Percentiles rank a stretch among this genome's conserved stretches.
Conservation (phyloP, 2,329 filamentous ascomycete species). For the Pseudocercospora eumusae region DNA sequence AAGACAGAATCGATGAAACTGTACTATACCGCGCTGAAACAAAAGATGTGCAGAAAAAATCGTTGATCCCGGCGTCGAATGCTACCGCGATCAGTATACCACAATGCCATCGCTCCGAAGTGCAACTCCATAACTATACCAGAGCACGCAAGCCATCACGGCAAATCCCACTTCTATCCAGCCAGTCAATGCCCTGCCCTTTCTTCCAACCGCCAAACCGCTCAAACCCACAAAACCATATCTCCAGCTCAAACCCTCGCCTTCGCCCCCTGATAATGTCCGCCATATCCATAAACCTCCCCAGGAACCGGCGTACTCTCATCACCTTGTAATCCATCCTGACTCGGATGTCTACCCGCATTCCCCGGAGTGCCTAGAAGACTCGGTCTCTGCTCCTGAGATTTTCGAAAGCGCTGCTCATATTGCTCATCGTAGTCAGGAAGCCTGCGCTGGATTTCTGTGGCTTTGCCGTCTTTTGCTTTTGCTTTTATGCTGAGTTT, state of each 20-base stretch:
- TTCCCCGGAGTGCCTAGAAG: not conserved
- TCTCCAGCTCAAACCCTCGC: not conserved
- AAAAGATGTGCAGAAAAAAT: not conserved
- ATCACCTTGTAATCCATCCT: not conserved
- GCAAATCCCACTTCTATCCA: no score
- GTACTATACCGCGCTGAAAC: conserved; percentile 55
- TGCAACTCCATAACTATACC: not conserved
- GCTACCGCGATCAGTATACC: not conserved
- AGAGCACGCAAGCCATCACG: no score
- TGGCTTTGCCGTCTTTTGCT: not conserved
- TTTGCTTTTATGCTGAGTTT: conserved; percentile 4
- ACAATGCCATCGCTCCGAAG: not conserved
- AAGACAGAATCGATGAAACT: conserved; percentile 56
- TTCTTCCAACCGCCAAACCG: no score
- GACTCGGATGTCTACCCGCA: conserved; percentile 6
- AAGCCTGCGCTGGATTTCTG: not conserved
- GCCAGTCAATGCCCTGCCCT: no score
- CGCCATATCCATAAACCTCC: not conserved
- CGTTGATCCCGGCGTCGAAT: not conserved
- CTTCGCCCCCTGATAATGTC: not conserved
- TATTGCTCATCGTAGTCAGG: conserved; percentile 4
- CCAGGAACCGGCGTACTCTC: not conserved
- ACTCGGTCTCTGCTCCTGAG: not conserved
- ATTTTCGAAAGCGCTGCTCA: conserved; percentile 2
- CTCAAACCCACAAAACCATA: no score